phyloP scores from a whole-genome alignment of 176 grass and related monocot species.

The Guadua angustifolia region DNA sequence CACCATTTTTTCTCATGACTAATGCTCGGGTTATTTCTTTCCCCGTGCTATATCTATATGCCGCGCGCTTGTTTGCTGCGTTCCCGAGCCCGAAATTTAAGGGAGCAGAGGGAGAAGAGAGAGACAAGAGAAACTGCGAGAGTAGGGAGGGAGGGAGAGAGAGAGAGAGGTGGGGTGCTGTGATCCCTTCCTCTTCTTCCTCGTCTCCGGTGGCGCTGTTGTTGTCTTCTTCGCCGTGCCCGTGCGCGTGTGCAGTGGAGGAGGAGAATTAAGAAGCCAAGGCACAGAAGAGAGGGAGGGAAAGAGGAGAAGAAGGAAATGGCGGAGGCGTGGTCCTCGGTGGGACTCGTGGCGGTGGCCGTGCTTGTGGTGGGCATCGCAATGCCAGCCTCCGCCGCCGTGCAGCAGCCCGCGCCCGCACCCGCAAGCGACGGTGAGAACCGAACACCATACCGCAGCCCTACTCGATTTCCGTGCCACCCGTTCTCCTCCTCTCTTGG shows the following conservation, averaged over 20 bases:
- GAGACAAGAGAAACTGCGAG: not conserved
- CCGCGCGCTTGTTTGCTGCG: slow-evolving; percentile 30
- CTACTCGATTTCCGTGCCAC: no score
- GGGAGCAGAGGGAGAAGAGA: not conserved
- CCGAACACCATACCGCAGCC: not conserved
- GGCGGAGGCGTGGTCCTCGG: slow-evolving; percentile 26
- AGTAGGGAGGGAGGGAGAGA: not conserved
- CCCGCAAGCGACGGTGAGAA: slow-evolving; percentile 41
- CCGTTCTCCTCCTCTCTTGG: no score
- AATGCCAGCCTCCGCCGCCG: slow-evolving; percentile 36
- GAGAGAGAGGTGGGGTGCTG: not conserved
- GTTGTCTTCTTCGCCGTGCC: not conserved
- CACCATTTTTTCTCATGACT: no score
- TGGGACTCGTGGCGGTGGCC: slow-evolving; percentile 33
- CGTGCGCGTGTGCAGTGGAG: not conserved
- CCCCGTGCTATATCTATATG: slow-evolving; percentile 17
- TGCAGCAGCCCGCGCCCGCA: slow-evolving; percentile 31
- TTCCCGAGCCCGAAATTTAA: slow-evolving; percentile 21
- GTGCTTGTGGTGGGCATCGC: slow-evolving; percentile 41
- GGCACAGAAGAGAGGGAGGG: not conserved
- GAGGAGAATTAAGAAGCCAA: not conserved
- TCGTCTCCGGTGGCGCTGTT: not conserved
- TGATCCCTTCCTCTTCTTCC: not conserved
- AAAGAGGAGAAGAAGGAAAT: not conserved
- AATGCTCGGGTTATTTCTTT: not conserved